Evolutionary conservation across 805 yeast genomes (phyloP), one percentile per base, ranked within the genome.

Genomic region (Jamesozyma lodderae): DNA sequence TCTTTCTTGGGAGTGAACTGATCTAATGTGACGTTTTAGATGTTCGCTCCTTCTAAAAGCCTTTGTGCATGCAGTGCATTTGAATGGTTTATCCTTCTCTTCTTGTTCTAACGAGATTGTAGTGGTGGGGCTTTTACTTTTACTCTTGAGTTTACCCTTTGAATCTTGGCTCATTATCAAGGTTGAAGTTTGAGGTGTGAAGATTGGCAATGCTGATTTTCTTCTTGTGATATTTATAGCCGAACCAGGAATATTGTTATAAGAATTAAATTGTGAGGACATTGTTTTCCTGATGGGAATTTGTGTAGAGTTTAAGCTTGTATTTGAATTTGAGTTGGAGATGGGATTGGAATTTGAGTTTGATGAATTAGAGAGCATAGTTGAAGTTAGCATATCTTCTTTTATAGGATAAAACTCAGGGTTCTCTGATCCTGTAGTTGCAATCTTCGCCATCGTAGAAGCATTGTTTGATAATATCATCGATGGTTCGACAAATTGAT

Each of bases 1-100:
- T 44, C 75, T 66, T 47, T 73, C 72, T 44, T 70, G 59, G 20
- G 79, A 69, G 53, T 79, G 87, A 45, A 79, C 76, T 17, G 81
- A 75, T 41, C 83, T 62, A 53, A 75, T 69, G 52, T 80, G 87
- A 40, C 87, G 61, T 53, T 76, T 77, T 51, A 78, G 62, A 53
- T 79, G 84, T 42, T 80, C 84, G 48, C 75, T 75, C 44, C 84
- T 67, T 46, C 72, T 73, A 57, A 80, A 79, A 3, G 52, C 49
- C 46, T 67, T 68, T 1, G 49, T 43, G 43, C 74, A 70, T 9
- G 54, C 49, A 6, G 47, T 45, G 41, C 70, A 69, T 18, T 49
- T 48, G 46, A 62, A 62, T 22, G 65, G 64, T 44, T 63, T 66
- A 10, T 62, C 66, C 18, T 43, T 51, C 24, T 51, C 60, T 15